Percentiles rank a stretch among this genome's conserved stretches.
These are phyloP conservation scores for Metarhizium anisopliae DNA, from an alignment of 2,329 filamentous ascomycete species.

Conservation along the genomic window DNA sequence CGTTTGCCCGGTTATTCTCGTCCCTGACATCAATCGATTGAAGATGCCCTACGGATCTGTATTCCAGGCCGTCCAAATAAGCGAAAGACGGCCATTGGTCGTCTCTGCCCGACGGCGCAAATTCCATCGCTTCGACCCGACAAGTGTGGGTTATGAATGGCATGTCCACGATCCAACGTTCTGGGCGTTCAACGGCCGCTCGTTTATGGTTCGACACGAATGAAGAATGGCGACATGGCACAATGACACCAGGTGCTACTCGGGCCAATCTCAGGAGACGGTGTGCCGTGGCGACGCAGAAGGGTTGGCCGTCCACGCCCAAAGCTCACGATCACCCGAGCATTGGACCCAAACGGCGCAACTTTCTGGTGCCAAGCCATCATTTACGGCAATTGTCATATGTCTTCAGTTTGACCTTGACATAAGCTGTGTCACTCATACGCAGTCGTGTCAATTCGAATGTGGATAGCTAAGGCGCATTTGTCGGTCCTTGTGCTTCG, in stretches of 20 bases:
- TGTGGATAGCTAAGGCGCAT: neutral
- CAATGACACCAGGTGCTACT: neutral
- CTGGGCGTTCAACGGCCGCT: too few relatives aligned
- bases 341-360: neutral
- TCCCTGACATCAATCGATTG: too few relatives aligned
- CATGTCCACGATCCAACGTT: too few relatives aligned
- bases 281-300: neutral
- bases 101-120: too few relatives aligned
- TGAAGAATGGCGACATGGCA: neutral
- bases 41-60: too few relatives aligned
- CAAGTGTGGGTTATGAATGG: too few relatives aligned
- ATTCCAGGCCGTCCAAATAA: too few relatives aligned
- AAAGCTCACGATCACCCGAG: neutral
- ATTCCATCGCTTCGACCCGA: too few relatives aligned
- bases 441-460: neutral
- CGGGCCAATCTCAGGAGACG: neutral
- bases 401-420: neutral
- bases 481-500: neutral
- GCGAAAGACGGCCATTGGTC: too few relatives aligned
- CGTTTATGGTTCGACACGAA: neutral
- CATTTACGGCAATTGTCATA: neutral
- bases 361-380: neutral
- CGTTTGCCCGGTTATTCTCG: too few relatives aligned
- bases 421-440: neutral
- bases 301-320: neutral